phyloP scores from a whole-genome alignment of 805 yeast genomes.

The Candida morakotiae region DNA sequence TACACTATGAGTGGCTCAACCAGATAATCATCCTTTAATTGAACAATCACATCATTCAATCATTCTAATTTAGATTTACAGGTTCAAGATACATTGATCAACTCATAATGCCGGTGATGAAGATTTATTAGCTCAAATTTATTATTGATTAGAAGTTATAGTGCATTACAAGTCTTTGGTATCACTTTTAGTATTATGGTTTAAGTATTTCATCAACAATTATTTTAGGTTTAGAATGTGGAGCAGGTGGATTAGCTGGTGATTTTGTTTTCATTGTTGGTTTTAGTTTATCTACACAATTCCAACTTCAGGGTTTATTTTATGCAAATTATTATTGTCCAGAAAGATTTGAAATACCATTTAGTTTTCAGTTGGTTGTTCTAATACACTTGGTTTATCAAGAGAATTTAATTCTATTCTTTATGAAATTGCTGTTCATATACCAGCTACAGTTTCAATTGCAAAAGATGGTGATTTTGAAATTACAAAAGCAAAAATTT shows the following conservation, averaged over 20 bases:
- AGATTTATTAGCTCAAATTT: conserved; percentile 42
- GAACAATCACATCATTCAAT: no score
- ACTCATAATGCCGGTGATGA: conserved; percentile 9
- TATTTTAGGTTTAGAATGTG: conserved; percentile 50
- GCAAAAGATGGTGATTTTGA: conserved; percentile 50
- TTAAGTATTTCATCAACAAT: conserved; percentile 57
- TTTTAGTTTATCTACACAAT: conserved; percentile 54
- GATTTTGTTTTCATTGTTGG: conserved; percentile 53
- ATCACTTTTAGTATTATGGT: conserved; percentile 67
- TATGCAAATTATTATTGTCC: conserved; percentile 54
- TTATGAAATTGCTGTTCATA: conserved; percentile 59
- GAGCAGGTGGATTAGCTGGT: conserved; percentile 56
- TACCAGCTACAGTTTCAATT: conserved; percentile 53
- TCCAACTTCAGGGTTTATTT: conserved; percentile 70
- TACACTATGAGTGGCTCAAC: no score
- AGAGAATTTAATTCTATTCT: conserved; percentile 62
- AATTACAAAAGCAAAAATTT: conserved; percentile 48
- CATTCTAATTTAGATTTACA: no score
- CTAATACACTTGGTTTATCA: conserved; percentile 59
- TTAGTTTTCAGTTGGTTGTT: conserved; percentile 58
- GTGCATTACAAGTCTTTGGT: conserved; percentile 60
- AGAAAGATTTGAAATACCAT: conserved; percentile 39
- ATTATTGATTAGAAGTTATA: conserved; percentile 58
- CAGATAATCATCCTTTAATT: no score
- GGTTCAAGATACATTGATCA: conserved; percentile 12